phyloP scores from a whole-genome alignment of 306 rosid species.

The Rosa rugosa region DNA sequence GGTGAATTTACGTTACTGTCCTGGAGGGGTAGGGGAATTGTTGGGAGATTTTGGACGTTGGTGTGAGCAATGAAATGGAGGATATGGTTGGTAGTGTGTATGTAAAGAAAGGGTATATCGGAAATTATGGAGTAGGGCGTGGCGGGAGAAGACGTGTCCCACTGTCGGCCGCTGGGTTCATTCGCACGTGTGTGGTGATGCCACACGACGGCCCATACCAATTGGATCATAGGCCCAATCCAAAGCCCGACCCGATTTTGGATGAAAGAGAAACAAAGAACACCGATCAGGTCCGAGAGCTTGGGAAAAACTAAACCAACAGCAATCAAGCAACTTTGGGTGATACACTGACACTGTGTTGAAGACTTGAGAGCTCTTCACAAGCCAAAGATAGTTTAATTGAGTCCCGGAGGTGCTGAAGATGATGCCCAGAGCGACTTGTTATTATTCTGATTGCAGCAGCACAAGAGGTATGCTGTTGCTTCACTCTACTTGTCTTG shows the following conservation, averaged over 20 bases:
- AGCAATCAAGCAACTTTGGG: no score
- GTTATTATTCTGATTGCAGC: not conserved
- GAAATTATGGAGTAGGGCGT: not conserved
- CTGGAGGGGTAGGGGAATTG: rapidly evolving
- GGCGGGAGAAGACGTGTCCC: slow-evolving; percentile 59
- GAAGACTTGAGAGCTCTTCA: not conserved
- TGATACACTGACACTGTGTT: no score
- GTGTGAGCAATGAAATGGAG: no score
- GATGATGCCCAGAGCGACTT: not conserved
- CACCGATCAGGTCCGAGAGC: no score
- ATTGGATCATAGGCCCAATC: not conserved
- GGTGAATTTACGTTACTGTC: not conserved
- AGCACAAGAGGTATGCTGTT: not conserved
- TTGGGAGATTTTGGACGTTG: no score
- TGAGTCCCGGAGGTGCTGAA: not conserved
- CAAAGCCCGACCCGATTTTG: no score
- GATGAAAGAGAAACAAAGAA: no score
- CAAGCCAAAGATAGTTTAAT: no score
- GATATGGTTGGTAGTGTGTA: not conserved
- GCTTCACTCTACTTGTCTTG: not conserved
- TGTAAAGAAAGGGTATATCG: not conserved
- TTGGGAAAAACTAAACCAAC: no score
- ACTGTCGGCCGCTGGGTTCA: slow-evolving; percentile 24
- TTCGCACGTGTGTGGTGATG: not conserved
- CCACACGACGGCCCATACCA: not conserved